Percentiles rank a stretch among this genome's conserved stretches.
phyloP scores from a whole-genome alignment of 805 yeast genomes.

The Lipomyces sp. region DNA sequence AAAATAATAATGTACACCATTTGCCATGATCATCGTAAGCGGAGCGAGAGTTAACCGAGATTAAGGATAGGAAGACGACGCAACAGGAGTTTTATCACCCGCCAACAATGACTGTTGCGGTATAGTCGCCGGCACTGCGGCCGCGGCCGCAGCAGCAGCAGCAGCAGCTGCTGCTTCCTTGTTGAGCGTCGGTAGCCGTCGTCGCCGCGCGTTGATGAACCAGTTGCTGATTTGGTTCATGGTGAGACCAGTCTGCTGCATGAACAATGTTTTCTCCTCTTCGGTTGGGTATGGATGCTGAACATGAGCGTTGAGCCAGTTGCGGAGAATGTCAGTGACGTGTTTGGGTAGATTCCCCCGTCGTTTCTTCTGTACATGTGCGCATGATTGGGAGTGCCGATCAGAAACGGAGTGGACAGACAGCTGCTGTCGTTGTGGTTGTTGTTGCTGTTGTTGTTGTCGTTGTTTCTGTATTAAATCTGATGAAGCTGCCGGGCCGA shows the following conservation, averaged over 20 bases:
- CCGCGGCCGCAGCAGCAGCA: too few species aligned
- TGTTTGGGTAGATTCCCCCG: constrained; percentile 80
- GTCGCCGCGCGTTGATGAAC: constrained; percentile 85
- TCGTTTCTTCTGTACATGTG: constrained; percentile 45
- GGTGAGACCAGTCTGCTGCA: constrained; percentile 74
- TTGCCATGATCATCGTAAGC: not conserved
- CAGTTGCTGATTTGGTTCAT: constrained; percentile 82
- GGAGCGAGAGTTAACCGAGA: too few species aligned
- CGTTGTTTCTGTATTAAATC: constrained; percentile 16
- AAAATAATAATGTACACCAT: not conserved
- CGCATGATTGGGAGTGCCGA: not conserved
- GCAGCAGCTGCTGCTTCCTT: constrained; percentile 32
- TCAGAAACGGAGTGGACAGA: constrained; percentile 14
- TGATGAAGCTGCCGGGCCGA: constrained; percentile 4
- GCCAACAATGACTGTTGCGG: not conserved
- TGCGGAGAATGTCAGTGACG: constrained; percentile 70
- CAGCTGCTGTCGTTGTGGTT: too few species aligned
- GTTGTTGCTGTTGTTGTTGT: too few species aligned
- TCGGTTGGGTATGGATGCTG: constrained; percentile 86
- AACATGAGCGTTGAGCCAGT: constrained; percentile 75
- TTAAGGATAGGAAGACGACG: not conserved
- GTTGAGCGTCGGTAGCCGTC: constrained; percentile 57
- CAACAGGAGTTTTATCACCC: not conserved
- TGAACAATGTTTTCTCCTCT: constrained; percentile 70
- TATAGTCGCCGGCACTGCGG: constrained; percentile 11